Evolutionary conservation across 345 rosid genomes (phyloP).

Genomic region (Aquilaria malaccensis): DNA sequence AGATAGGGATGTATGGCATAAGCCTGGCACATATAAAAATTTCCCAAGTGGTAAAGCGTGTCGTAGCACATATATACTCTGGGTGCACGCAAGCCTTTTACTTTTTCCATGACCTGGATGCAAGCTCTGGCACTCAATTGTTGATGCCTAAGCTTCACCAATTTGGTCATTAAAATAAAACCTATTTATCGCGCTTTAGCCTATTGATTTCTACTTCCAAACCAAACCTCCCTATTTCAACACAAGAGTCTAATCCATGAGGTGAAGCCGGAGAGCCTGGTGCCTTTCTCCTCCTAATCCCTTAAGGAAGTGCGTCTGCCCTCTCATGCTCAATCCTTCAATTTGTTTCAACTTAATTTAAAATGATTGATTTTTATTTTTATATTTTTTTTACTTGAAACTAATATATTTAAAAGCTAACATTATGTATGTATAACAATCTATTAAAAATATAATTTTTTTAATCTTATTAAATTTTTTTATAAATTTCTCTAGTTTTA

Average conservation of each 20-base stretch:
- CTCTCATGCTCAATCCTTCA: constrained; percentile 28
- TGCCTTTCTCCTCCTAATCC: constrained; percentile 50
- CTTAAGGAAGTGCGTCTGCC: constrained; percentile 59
- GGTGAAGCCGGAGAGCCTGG: constrained; percentile 30
- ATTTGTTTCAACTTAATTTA: not conserved
- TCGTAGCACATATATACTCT: no score
- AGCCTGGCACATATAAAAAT: no score
- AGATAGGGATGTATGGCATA: no score
- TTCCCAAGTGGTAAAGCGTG: no score
- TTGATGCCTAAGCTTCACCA: constrained; percentile 58
- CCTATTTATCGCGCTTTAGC: constrained; percentile 56
- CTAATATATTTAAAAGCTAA: no score
- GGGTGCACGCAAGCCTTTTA: no score
- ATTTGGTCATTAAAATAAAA: constrained; percentile 37
- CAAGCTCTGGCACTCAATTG: constrained; percentile 46
- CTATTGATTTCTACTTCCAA: constrained; percentile 49
- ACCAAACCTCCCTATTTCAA: constrained; percentile 63
- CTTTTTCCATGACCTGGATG: constrained; percentile 32
- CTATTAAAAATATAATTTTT: no score
- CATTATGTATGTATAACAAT: no score
- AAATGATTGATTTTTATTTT: no score
- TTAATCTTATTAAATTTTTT: no score
- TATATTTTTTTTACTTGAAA: no score
- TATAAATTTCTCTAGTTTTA: no score
- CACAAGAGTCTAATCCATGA: constrained; percentile 44